These are phyloP conservation scores for Sedum album DNA, from an alignment of 164 flowering plant genomes.

Conservation along the genomic window DNA sequence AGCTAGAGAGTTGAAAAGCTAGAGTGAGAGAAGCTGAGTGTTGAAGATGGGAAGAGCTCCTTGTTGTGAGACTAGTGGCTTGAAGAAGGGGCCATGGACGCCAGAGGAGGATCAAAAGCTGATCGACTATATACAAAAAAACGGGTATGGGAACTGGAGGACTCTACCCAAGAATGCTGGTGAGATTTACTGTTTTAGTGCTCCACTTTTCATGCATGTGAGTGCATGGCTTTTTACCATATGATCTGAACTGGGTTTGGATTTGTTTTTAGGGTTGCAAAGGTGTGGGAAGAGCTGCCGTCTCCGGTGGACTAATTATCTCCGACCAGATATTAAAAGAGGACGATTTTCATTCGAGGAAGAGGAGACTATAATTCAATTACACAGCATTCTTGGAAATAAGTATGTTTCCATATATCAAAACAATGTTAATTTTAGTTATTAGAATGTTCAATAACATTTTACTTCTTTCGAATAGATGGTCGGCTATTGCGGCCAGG, in stretches of 20 bases:
- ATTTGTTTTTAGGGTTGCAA: slow-evolving; percentile 38
- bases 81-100: slow-evolving; percentile 95
- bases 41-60: slow-evolving; percentile 77
- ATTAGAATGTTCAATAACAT: no score
- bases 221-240: background rate
- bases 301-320: slow-evolving; percentile 73
- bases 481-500: slow-evolving; percentile 93
- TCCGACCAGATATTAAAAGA: slow-evolving; percentile 74
- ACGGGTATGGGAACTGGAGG: slow-evolving; percentile 90
- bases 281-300: slow-evolving; percentile 89
- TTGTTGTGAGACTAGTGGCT: slow-evolving; percentile 80
- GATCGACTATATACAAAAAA: slow-evolving; percentile 60
- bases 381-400: slow-evolving; percentile 66
- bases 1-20: background rate
- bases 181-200: slow-evolving; percentile 13
- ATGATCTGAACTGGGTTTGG: background rate
- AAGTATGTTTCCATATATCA: slow-evolving; percentile 26
- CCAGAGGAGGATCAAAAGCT: slow-evolving; percentile 88
- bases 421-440: background rate
- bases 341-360: slow-evolving; percentile 75
- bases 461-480: slow-evolving; percentile 29
- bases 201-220: background rate
- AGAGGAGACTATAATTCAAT: slow-evolving; percentile 72
- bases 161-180: slow-evolving; percentile 90
- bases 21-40: background rate